Evolutionary conservation across 345 rosid genomes (phyloP).

Genomic region (Pelargonium nanum): DNA sequence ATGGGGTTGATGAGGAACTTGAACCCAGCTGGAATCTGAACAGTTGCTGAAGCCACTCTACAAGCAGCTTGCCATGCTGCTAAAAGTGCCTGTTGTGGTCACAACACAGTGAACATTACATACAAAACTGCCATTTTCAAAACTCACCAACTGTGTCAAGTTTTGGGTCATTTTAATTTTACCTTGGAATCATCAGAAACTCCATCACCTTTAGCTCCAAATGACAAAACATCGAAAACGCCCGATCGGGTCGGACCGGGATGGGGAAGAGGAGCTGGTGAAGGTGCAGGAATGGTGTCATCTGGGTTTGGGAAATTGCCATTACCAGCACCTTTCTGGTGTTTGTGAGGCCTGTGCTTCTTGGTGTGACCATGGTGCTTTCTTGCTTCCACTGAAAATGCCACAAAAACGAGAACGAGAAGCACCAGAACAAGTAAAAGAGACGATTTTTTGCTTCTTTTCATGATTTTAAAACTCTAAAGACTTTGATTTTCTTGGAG

Average conservation of each 20-base stretch:
- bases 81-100: conserved; percentile 28
- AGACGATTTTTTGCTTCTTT: conserved; percentile 15
- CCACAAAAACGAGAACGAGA: conserved; percentile 10
- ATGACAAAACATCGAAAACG: conserved; percentile 35
- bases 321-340: conserved; percentile 17
- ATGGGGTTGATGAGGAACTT: conserved; percentile 40
- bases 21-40: conserved; percentile 39
- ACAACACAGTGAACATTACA: not conserved
- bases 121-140: not conserved
- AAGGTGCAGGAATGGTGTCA: conserved; percentile 21
- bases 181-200: conserved; percentile 54
- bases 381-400: conserved; percentile 34
- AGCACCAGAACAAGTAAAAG: conserved; percentile 13
- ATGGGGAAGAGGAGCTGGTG: conserved; percentile 19
- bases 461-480: conserved; percentile 25
- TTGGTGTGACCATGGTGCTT: conserved; percentile 21
- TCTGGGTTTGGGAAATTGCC: conserved; percentile 9
- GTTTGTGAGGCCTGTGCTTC: conserved; percentile 23
- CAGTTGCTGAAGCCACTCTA: conserved; percentile 27
- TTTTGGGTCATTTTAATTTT: not conserved
- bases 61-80: conserved; percentile 63
- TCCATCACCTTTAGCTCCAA: conserved; percentile 52
- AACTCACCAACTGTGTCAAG: not conserved
- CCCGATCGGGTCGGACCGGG: conserved; percentile 10
- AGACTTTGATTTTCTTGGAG: not conserved